phyloP scores from a whole-genome alignment of 345 rosid species.

The Linum usitatissimum region DNA sequence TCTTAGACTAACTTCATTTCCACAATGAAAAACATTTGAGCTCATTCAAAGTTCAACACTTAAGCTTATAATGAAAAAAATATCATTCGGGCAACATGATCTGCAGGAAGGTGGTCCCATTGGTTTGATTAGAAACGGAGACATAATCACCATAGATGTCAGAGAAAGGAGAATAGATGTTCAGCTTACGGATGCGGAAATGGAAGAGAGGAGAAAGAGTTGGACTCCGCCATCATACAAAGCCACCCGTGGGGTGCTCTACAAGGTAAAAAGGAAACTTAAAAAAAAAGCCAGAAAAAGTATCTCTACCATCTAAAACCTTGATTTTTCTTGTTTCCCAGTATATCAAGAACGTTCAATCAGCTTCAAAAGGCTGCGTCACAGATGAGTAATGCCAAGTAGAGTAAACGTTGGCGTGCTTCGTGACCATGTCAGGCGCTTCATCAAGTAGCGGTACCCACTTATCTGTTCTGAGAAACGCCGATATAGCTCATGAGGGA shows the following conservation, averaged over 20 bases:
- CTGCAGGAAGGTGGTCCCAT: slow-evolving; percentile 95
- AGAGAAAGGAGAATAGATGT: slow-evolving; percentile 64
- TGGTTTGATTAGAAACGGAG: slow-evolving; percentile 71
- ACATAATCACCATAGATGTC: slow-evolving; percentile 62
- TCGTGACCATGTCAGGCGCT: no score
- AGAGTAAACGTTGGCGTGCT: neutral
- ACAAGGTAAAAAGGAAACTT: slow-evolving; percentile 38
- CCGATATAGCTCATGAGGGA: no score
- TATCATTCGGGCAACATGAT: no score
- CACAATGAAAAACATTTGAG: no score
- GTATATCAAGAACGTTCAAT: slow-evolving; percentile 88
- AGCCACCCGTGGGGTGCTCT: slow-evolving; percentile 58
- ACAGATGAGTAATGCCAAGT: slow-evolving; percentile 55
- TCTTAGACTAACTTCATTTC: no score
- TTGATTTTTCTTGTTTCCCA: slow-evolving; percentile 21
- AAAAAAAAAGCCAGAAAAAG: neutral
- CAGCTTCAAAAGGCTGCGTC: slow-evolving; percentile 85
- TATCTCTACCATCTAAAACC: neutral
- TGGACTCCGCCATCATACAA: slow-evolving; percentile 75
- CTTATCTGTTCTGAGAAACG: no score
- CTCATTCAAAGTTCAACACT: no score
- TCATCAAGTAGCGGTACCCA: no score
- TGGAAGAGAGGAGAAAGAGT: slow-evolving; percentile 54
- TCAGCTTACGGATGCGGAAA: slow-evolving; percentile 43
- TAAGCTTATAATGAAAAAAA: no score